phyloP scores from a whole-genome alignment of 139 green algal species.

The Chlamydomonas schloesseri region DNA sequence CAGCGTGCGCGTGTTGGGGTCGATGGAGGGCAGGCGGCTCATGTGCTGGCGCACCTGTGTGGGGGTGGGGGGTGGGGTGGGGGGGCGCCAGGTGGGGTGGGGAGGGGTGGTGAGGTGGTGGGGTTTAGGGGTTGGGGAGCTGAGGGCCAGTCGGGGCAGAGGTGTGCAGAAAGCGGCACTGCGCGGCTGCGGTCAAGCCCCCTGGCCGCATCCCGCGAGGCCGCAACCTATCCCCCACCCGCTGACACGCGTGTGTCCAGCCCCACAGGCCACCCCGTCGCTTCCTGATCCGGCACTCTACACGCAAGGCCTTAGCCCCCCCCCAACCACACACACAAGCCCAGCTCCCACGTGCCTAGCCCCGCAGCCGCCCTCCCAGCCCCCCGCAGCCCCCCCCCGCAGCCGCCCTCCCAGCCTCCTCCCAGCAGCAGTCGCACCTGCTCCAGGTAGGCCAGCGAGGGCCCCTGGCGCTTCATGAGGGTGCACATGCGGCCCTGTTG shows the following conservation, averaged over 20 bases:
- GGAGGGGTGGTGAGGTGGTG: neutral
- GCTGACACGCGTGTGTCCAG: too few relatives aligned
- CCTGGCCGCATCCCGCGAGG: too few relatives aligned
- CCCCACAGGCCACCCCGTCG: too few relatives aligned
- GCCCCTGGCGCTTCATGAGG: conserved; percentile 96
- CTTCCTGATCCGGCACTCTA: too few relatives aligned
- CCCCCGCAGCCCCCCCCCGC: neutral
- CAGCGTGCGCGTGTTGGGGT: conserved; percentile 97
- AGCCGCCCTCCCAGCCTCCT: neutral
- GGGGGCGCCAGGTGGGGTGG: neutral
- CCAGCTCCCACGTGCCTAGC: neutral
- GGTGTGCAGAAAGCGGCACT: too few relatives aligned
- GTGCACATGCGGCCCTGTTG: conserved; percentile 98
- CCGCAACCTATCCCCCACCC: too few relatives aligned
- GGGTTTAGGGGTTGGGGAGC: neutral
- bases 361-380: too few relatives aligned
- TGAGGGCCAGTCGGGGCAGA: too few relatives aligned
- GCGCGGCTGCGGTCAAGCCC: too few relatives aligned
- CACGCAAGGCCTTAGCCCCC: too few relatives aligned
- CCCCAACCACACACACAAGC: too few relatives aligned
- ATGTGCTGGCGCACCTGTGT: conserved; percentile 97
- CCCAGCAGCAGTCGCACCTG: conserved; percentile 66
- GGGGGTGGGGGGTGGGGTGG: neutral
- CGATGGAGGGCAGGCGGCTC: conserved; percentile 95
- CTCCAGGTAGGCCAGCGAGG: conserved; percentile 96